phyloP scores from a whole-genome alignment of 352 stramenopile species.

The Phytopythium ostracodes region DNA sequence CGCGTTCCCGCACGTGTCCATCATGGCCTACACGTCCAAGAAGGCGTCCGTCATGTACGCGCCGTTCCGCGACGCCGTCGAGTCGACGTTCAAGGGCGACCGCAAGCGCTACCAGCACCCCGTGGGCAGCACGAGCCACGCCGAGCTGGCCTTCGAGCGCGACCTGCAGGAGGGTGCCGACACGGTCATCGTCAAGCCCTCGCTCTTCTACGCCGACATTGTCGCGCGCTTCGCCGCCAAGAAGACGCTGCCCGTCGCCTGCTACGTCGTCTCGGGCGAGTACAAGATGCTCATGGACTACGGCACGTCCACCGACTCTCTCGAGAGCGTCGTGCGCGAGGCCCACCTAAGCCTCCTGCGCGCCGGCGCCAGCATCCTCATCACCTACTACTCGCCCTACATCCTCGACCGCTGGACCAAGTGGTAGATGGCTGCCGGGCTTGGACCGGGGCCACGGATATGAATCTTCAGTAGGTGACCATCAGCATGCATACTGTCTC shows the following conservation, averaged over 20 bases:
- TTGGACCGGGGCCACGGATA: not conserved
- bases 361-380: conserved; percentile 96
- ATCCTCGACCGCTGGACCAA: conserved; percentile 80
- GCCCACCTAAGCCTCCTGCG: conserved; percentile 78
- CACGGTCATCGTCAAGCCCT: conserved; percentile 99
- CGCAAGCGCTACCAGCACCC: conserved; percentile 98
- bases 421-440: conserved; percentile 39
- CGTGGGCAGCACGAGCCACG: conserved; percentile 80
- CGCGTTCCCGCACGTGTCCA: conserved; percentile 97
- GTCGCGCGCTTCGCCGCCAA: conserved; percentile 92
- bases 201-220: conserved; percentile 98
- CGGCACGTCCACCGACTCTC: conserved; percentile 70
- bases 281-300: conserved; percentile 99
- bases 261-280: conserved; percentile 99
- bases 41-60: conserved; percentile 96
- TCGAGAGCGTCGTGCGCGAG: conserved; percentile 84
- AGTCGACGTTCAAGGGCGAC: conserved; percentile 93
- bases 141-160: conserved; percentile 68
- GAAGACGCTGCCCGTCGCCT: conserved; percentile 93
- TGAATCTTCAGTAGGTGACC: no score
- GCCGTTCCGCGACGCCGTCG: conserved; percentile 96
- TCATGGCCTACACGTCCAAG: conserved; percentile 99
- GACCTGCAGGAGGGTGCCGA: conserved; percentile 92
- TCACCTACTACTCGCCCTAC: conserved; percentile 97
- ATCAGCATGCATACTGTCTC: not conserved